Evolutionary conservation across 2,329 filamentous ascomycete genomes (phyloP).

Genomic region (Ophiostoma novo-ulmi): DNA sequence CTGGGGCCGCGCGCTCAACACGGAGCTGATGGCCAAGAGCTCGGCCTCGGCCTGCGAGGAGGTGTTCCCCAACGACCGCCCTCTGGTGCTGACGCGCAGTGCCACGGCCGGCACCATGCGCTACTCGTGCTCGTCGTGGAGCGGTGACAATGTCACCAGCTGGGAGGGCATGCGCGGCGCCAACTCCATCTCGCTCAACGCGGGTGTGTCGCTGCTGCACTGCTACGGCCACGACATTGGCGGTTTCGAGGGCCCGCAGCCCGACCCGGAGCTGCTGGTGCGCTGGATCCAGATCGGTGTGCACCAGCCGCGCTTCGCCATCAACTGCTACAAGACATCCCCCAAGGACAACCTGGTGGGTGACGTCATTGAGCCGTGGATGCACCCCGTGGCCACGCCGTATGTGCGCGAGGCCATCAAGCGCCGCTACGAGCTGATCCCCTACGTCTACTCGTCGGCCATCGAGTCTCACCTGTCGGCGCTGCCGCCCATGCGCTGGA

Average conservation of each 20-base stretch:
- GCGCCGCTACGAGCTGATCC: slow-evolving; percentile 65
- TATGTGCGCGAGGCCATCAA: slow-evolving; percentile 61
- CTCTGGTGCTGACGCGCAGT: slow-evolving; percentile 65
- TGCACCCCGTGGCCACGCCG: slow-evolving; percentile 63
- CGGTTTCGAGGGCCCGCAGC: slow-evolving; percentile 69
- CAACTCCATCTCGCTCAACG: slow-evolving; percentile 63
- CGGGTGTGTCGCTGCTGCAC: slow-evolving; percentile 62
- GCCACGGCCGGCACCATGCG: slow-evolving; percentile 65
- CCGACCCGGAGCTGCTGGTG: slow-evolving; percentile 63
- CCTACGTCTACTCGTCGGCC: slow-evolving; percentile 63
- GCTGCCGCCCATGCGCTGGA: slow-evolving; percentile 63
- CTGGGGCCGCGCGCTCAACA: slow-evolving; percentile 65
- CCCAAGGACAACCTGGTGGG: slow-evolving; percentile 58
- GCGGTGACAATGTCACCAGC: slow-evolving; percentile 68
- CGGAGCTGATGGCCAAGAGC: slow-evolving; percentile 65
- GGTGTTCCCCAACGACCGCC: slow-evolving; percentile 53
- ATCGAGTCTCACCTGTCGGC: slow-evolving; percentile 58
- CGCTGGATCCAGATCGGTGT: slow-evolving; percentile 69
- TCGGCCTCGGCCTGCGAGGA: slow-evolving; percentile 63
- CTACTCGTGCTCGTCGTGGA: slow-evolving; percentile 69
- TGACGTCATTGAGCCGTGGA: slow-evolving; percentile 73
- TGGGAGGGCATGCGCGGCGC: slow-evolving; percentile 69
- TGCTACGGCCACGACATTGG: slow-evolving; percentile 71
- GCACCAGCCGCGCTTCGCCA: slow-evolving; percentile 65
- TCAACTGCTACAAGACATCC: slow-evolving; percentile 73